phyloP scores from a whole-genome alignment of 306 rosid genomes.

The Vachellia collinsii region DNA sequence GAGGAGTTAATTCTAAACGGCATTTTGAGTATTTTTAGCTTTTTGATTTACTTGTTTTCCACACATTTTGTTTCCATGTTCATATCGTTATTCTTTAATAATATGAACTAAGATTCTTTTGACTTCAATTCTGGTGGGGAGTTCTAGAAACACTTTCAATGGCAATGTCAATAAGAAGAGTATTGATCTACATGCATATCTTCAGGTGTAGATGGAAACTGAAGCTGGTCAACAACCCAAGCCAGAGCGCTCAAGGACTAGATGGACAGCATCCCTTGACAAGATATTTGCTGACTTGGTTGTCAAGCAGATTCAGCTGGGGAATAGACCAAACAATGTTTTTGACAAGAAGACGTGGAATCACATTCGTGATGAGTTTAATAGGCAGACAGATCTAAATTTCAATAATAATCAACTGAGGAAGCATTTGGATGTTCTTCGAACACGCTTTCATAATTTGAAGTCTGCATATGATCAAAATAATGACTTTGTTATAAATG shows the following conservation, averaged over 20 bases:
- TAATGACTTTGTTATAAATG: constrained; percentile 67
- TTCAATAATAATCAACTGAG: constrained; percentile 90
- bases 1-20: neutral
- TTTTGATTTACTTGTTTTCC: neutral
- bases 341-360: constrained; percentile 92
- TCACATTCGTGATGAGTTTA: constrained; percentile 77
- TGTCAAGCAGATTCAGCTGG: constrained; percentile 79
- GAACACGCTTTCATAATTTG: constrained; percentile 72
- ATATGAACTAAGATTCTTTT: neutral
- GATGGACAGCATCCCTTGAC: constrained; percentile 92
- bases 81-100: neutral
- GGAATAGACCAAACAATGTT: constrained; percentile 77
- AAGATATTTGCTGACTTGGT: constrained; percentile 87
- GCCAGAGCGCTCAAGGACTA: constrained; percentile 87
- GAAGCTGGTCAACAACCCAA: constrained; percentile 58
- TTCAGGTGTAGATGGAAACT: constrained; percentile 60
- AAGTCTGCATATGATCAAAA: constrained; percentile 71
- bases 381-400: constrained; percentile 73
- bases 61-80: neutral
- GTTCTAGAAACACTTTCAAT: neutral
- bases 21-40: neutral
- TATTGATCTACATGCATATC: neutral
- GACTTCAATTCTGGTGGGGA: neutral
- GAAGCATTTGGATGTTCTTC: constrained; percentile 89
- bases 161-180: neutral